Base-by-base conservation (phyloP, 108 stramenopile species). In the Aureococcus anophagefferens region DNA sequence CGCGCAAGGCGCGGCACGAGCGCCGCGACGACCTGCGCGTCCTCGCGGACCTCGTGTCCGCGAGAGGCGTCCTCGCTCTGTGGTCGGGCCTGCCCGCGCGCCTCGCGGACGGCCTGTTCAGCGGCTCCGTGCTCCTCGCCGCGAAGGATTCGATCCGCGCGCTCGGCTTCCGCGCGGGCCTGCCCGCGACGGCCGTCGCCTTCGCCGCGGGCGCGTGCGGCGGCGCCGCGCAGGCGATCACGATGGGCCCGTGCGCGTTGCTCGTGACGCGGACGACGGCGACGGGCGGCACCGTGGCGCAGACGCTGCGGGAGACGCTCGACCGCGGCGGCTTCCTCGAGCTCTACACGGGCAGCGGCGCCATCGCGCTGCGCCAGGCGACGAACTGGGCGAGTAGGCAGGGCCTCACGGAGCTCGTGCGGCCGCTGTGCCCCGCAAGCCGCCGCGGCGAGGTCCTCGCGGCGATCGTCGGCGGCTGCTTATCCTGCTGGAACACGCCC, bases 301-400 rank as follows among this genome's bases (percentile, higher is more conserved):
- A 31, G 28, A 32, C 35, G 32, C 64, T 31, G 35, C 16, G 30
- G 63, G 65, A 68, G 45, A n/a, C 31, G 62, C 30, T n/a, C 29
- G 30, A 33, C 18, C 32, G 29, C 32, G 71, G 62, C 18, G 78
- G 78, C 17, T 75, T 79, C 51, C 15, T 18, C 21, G 74, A 70
- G 18, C 71, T 79, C 21, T 79, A 79, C 63, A 70, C 69, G 51
- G 78, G 78, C 44, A 74, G 40, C n/a, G 71, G 68, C n/a, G 78
- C 78, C 28, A 44, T 79, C 33, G 74, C 74, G 18, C 40, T 75
- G 33, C 72, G 78, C 17, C 78, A 79, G 64, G 78, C 74, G 5
- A 79, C 68, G n/a, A 79, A 79, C 74, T 79, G 78, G 78, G 78
- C 78, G 25, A 70, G 68, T 25, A 62, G 78, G 14, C 78, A 79